phyloP scores from a whole-genome alignment of 768 basidiomycete genomes.

The Suillus cothurnatus region DNA sequence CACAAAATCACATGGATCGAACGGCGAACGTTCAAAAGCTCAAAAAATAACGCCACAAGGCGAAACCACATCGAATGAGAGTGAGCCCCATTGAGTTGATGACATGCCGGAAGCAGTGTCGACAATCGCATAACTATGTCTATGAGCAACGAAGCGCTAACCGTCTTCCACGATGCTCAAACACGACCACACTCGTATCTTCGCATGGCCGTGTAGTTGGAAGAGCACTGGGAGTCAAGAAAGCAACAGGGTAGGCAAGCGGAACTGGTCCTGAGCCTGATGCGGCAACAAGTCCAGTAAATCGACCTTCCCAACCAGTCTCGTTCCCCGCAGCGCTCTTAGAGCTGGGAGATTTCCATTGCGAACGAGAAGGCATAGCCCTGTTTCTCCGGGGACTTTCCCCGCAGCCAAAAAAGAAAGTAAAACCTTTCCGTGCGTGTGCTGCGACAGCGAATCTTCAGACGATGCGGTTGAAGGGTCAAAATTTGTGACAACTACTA shows the following conservation, averaged over 20 bases:
- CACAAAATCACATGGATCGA: constrained; percentile 30
- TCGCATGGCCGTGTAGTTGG: constrained; percentile 55
- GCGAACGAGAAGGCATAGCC: constrained; percentile 54
- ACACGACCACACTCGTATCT: constrained; percentile 74
- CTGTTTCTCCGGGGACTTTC: constrained; percentile 94
- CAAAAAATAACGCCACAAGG: constrained; percentile 49
- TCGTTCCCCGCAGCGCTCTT: constrained; percentile 68
- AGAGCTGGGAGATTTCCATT: constrained; percentile 74
- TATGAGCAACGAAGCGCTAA: constrained; percentile 74
- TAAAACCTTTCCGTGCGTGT: constrained; percentile 61
- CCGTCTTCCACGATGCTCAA: constrained; percentile 42
- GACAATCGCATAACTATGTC: constrained; percentile 87
- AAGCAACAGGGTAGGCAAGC: constrained; percentile 61
- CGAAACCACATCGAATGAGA: constrained; percentile 62
- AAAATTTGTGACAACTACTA: constrained; percentile 22
- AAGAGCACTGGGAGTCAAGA: constrained; percentile 37
- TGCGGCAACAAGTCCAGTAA: constrained; percentile 34
- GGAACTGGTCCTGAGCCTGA: constrained; percentile 32
- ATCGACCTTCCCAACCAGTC: constrained; percentile 51
- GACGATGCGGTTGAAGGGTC: constrained; percentile 47
- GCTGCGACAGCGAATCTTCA: constrained; percentile 89
- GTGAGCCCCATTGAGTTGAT: constrained; percentile 93
- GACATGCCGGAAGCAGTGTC: constrained; percentile 39
- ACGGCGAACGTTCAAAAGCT: constrained; percentile 53
- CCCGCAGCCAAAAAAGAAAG: constrained; percentile 72